Evolutionary conservation across 192 early-diverging fungal species (phyloP).

Genomic region (Coemansia aciculifera): DNA sequence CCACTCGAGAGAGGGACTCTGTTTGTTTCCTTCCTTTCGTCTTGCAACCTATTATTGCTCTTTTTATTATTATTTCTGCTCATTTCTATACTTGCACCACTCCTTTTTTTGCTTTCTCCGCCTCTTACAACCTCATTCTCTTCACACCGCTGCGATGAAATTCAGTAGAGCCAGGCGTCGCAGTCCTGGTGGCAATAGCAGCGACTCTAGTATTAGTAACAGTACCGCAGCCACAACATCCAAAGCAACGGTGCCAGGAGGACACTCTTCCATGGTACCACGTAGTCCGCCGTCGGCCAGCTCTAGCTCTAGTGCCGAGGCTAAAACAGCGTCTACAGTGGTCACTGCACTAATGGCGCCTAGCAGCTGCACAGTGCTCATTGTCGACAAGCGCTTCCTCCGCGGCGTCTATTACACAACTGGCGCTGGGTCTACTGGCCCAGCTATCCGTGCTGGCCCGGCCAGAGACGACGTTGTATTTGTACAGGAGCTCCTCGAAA

Average conservation of each 20-base stretch:
- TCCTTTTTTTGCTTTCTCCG: background rate
- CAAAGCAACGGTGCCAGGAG: background rate
- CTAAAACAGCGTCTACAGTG: conserved; percentile 26
- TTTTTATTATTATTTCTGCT: conserved; percentile 14
- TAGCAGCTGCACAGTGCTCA: conserved; percentile 52
- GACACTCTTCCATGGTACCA: background rate
- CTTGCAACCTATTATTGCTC: conserved; percentile 5
- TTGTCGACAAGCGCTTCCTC: conserved; percentile 53
- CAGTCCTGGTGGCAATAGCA: conserved; percentile 14
- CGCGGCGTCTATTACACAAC: conserved; percentile 49
- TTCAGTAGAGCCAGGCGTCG: conserved; percentile 12
- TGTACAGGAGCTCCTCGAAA: conserved; percentile 57
- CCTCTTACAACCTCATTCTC: background rate
- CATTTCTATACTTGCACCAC: background rate
- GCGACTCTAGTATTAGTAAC: conserved; percentile 22
- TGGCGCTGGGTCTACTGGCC: conserved; percentile 22
- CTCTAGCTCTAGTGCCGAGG: background rate
- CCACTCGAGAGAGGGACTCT: background rate
- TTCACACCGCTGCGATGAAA: conserved; percentile 15
- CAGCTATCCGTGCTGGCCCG: conserved; percentile 41
- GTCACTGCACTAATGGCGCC: conserved; percentile 40
- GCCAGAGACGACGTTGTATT: conserved; percentile 55
- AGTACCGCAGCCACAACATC: conserved; percentile 15
- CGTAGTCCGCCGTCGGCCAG: background rate
- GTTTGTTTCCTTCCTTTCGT: background rate